Percentiles rank a stretch among this genome's conserved stretches.
Evolutionary conservation across 73 alveolate genomes (phyloP).

Genomic region (Urostyla sp.): DNA sequence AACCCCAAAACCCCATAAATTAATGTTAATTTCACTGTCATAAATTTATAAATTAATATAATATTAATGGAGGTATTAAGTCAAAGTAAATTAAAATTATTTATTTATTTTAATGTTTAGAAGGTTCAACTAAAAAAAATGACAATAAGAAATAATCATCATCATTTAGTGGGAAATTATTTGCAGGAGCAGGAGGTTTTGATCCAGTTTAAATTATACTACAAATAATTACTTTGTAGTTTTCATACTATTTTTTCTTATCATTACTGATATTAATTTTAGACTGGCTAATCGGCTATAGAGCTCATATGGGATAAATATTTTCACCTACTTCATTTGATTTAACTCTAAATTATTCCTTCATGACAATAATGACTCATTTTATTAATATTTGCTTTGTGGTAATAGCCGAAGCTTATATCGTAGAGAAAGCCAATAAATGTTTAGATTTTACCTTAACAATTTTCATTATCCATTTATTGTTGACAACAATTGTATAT

Average conservation of each 20-base stretch:
- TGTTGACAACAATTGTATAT: neutral
- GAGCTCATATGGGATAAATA: constrained; percentile 50
- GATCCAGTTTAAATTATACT: constrained; percentile 48
- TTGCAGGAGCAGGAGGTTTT: constrained; percentile 52
- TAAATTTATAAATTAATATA: no score
- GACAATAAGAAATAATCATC: neutral
- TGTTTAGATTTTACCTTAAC: constrained; percentile 57
- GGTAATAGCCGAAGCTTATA: constrained; percentile 26
- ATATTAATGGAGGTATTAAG: no score
- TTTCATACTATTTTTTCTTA: constrained; percentile 41
- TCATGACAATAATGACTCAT: constrained; percentile 40
- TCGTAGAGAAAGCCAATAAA: constrained; percentile 60
- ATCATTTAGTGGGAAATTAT: constrained; percentile 46
- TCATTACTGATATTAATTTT: neutral
- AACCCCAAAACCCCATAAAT: neutral
- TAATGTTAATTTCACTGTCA: neutral
- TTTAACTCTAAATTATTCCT: constrained; percentile 5
- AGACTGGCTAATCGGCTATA: constrained; percentile 12
- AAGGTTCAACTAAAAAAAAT: neutral
- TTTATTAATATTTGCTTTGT: constrained; percentile 2
- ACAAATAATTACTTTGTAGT: constrained; percentile 36
- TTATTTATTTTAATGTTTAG: neutral
- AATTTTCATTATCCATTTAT: constrained; percentile 37
- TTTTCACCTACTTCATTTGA: constrained; percentile 37
- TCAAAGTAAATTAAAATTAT: neutral